Evolutionary conservation across 2,329 filamentous ascomycete genomes (phyloP).

Genomic region (Colletotrichum liaoningense): DNA sequence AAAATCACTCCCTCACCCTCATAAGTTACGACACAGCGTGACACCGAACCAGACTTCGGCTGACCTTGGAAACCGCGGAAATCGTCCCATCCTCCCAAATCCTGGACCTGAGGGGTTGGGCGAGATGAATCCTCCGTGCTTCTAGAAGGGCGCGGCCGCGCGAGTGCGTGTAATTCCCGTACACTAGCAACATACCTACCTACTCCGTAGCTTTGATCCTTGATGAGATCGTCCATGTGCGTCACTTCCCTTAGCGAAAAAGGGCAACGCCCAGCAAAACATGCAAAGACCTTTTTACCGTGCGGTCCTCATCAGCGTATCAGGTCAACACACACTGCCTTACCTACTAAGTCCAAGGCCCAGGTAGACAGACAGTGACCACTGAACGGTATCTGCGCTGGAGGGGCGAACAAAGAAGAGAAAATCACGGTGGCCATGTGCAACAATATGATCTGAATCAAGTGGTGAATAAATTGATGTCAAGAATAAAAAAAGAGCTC

Average conservation of each 20-base stretch:
- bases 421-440: background rate
- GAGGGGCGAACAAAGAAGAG: background rate
- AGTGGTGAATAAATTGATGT: slow-evolving; percentile 10
- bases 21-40: background rate
- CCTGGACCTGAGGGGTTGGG: background rate
- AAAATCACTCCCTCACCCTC: background rate
- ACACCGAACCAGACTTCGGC: slow-evolving; percentile 2
- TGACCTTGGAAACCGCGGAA: background rate
- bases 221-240: slow-evolving; percentile 6
- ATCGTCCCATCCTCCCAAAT: slow-evolving; percentile 4
- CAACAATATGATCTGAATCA: background rate
- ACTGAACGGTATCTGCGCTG: background rate
- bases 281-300: background rate
- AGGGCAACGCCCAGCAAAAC: background rate
- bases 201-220: background rate
- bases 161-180: background rate
- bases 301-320: background rate
- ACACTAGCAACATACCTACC: background rate
- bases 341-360: too few relatives aligned
- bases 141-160: slow-evolving; percentile 14
- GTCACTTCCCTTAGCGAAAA: slow-evolving; percentile 2
- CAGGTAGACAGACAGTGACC: too few relatives aligned
- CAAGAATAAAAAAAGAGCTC: slow-evolving; percentile 22
- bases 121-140: slow-evolving; percentile 3
- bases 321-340: background rate